Evolutionary conservation across 257 asterid genomes (phyloP).

Genomic region (Euphrasia confusa): DNA sequence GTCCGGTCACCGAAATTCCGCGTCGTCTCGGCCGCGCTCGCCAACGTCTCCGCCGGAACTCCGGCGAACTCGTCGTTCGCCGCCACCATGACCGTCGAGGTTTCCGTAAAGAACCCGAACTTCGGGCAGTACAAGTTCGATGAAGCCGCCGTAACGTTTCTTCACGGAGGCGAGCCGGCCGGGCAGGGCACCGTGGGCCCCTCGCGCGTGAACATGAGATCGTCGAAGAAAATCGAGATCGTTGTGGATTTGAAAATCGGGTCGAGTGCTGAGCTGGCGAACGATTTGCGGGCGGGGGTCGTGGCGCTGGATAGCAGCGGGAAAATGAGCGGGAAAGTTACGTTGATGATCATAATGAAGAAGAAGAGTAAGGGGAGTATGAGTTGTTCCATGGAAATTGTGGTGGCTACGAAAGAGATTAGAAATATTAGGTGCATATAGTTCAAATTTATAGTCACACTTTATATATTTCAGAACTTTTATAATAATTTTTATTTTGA

Average conservation of each 20-base stretch:
- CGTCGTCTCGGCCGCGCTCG: constrained; percentile 19
- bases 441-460: background rate
- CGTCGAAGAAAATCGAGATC: constrained; percentile 17
- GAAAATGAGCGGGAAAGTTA: constrained; percentile 37
- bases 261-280: background rate
- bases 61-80: constrained; percentile 16
- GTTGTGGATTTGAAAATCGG: constrained; percentile 16
- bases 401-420: constrained; percentile 14
- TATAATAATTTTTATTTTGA: too few relatives aligned
- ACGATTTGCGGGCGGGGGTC: constrained; percentile 29
- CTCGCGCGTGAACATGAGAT: constrained; percentile 13
- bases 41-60: background rate
- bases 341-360: constrained; percentile 32
- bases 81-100: constrained; percentile 13
- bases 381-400: constrained; percentile 36
- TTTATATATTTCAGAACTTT: too few relatives aligned
- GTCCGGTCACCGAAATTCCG: constrained; percentile 19
- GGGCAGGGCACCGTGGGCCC: constrained; percentile 18
- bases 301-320: constrained; percentile 29
- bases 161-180: constrained; percentile 7
- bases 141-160: constrained; percentile 22
- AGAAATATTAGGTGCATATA: background rate
- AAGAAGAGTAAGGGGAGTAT: constrained; percentile 34
- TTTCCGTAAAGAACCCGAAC: constrained; percentile 19
- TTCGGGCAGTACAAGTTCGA: constrained; percentile 23